Evolutionary conservation across 345 rosid species (phyloP).

Genomic region (Gossypium sturtianum): DNA sequence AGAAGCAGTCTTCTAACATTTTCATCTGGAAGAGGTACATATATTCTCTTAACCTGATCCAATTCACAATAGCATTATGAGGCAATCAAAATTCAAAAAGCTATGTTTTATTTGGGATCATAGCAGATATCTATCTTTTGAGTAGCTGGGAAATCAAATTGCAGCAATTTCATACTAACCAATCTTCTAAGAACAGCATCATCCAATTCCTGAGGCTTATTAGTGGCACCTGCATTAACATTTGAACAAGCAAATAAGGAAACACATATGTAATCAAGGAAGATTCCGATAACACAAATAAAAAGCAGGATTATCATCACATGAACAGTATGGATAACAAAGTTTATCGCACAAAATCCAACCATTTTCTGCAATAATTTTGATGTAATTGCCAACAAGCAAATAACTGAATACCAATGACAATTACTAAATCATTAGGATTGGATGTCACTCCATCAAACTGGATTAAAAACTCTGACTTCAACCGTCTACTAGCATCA

Average conservation of each 20-base stretch:
- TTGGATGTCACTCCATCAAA: conserved; percentile 93
- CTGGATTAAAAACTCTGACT: conserved; percentile 92
- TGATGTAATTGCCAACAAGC: background rate
- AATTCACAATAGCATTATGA: conserved; percentile 6
- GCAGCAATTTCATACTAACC: conserved; percentile 37
- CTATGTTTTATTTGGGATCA: background rate
- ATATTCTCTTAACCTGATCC: conserved; percentile 87
- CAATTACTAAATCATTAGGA: conserved; percentile 75
- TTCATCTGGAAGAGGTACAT: conserved; percentile 79
- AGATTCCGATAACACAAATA: background rate
- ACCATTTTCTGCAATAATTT: background rate
- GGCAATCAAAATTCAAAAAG: conserved; percentile 5
- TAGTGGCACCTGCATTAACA: conserved; percentile 76
- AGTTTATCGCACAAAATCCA: background rate
- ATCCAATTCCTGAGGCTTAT: conserved; percentile 96
- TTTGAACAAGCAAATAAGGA: conserved; percentile 1
- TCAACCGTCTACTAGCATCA: conserved; percentile 90
- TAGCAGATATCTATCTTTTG: background rate
- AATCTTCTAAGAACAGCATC: conserved; percentile 94
- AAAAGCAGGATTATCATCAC: background rate
- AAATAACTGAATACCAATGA: conserved; percentile 47
- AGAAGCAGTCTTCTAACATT: conserved; percentile 70
- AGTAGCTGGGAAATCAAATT: background rate
- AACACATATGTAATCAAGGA: background rate
- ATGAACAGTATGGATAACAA: background rate